Percentiles rank a stretch among this genome's conserved stretches.
phyloP scores from a whole-genome alignment of 2,329 filamentous ascomycete species.

The Colletotrichum siamense region DNA sequence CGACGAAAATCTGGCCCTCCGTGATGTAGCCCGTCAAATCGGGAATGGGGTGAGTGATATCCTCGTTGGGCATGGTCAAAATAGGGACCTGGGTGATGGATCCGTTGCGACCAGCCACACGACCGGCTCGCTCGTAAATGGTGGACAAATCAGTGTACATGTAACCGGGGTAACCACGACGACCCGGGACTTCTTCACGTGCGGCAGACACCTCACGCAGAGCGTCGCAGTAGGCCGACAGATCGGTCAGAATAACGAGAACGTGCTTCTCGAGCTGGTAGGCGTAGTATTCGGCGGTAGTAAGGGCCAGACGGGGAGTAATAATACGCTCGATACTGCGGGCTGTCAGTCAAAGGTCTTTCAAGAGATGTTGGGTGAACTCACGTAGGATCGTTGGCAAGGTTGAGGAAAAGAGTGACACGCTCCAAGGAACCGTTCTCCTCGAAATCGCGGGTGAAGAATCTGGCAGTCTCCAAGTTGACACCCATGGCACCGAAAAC shows the following conservation, averaged over 20 bases:
- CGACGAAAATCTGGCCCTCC: conserved; percentile 97
- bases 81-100: conserved; percentile 99
- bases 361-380: conserved; percentile 34
- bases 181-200: conserved; percentile 97
- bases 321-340: conserved; percentile 97
- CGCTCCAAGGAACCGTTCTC: conserved; percentile 99
- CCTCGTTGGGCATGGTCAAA: conserved; percentile 99
- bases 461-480: conserved; percentile 97
- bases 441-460: conserved; percentile 98
- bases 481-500: conserved; percentile 99
- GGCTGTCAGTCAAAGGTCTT: conserved; percentile 11
- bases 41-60: conserved; percentile 98
- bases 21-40: conserved; percentile 99
- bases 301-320: conserved; percentile 95
- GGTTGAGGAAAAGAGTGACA: conserved; percentile 96
- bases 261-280: conserved; percentile 99
- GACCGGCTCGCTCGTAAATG: conserved; percentile 98
- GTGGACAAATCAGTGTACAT: conserved; percentile 99
- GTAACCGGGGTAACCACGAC: conserved; percentile 99
- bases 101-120: conserved; percentile 94
- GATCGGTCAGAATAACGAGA: conserved; percentile 95
- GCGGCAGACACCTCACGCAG: conserved; percentile 98
- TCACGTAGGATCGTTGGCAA: conserved; percentile 98
- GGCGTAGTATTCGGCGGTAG: conserved; percentile 98
- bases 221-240: conserved; percentile 98